phyloP scores from a whole-genome alignment of 2,329 filamentous ascomycete species.

The Coniochaeta pulveracea region DNA sequence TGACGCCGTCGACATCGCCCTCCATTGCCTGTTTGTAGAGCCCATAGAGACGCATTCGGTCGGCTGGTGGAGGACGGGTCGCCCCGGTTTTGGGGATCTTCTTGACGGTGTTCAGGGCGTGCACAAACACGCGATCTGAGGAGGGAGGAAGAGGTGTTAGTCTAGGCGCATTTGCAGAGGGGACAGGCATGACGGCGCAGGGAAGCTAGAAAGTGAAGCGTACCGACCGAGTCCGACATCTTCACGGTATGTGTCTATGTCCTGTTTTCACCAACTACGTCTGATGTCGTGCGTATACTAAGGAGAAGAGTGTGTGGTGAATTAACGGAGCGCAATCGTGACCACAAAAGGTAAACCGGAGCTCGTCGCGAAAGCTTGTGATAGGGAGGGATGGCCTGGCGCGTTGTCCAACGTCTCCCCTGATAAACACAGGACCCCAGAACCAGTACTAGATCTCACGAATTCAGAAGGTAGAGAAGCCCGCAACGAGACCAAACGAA shows the following conservation, averaged over 20 bases:
- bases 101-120: constrained; percentile 97
- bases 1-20: constrained; percentile 88
- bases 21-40: constrained; percentile 99
- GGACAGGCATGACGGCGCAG: not conserved
- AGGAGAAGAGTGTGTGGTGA: too few relatives aligned
- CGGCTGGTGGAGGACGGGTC: constrained; percentile 71
- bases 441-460: too few relatives aligned
- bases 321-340: too few relatives aligned
- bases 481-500: too few relatives aligned
- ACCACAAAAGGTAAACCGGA: too few relatives aligned
- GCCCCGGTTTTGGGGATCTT: constrained; percentile 92
- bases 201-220: constrained; percentile 8
- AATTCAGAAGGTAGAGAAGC: too few relatives aligned
- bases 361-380: too few relatives aligned
- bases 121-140: constrained; percentile 92
- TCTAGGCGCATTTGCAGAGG: not conserved
- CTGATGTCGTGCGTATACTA: too few relatives aligned
- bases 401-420: too few relatives aligned
- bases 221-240: constrained; percentile 45
- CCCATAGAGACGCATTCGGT: constrained; percentile 88
- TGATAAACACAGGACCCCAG: too few relatives aligned
- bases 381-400: too few relatives aligned
- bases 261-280: not conserved
- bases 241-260: constrained; percentile 5
- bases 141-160: constrained; percentile 2